phyloP scores from a whole-genome alignment of 371 early-diverging fungal genomes.

The Fennellomyces sp. region DNA sequence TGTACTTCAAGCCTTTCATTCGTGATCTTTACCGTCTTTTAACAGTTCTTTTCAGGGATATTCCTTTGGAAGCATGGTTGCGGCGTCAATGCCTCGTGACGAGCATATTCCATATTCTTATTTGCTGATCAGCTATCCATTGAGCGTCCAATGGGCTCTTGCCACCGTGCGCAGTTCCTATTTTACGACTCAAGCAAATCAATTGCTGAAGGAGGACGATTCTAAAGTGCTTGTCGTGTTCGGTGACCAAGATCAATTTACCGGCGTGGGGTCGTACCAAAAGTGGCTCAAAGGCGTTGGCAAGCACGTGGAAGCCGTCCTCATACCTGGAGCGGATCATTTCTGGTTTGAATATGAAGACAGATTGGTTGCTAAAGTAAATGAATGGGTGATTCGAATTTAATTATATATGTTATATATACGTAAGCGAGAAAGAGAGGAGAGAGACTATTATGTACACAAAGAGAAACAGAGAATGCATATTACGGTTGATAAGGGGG shows the following conservation, averaged over 20 bases:
- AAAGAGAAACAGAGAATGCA: neutral
- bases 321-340: constrained; percentile 36
- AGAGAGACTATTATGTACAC: neutral
- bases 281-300: constrained; percentile 22
- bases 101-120: constrained; percentile 21
- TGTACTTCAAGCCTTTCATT: constrained; percentile 1
- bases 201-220: constrained; percentile 3
- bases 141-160: constrained; percentile 46
- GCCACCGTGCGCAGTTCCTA: constrained; percentile 26
- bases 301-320: neutral
- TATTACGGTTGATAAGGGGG: constrained; percentile 12
- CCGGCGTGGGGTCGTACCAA: constrained; percentile 22
- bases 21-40: neutral
- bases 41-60: constrained; percentile 31
- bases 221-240: constrained; percentile 23
- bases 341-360: constrained; percentile 34
- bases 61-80: constrained; percentile 54
- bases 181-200: constrained; percentile 23
- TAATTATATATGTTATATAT: neutral
- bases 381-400: constrained; percentile 3
- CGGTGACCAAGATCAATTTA: constrained; percentile 46
- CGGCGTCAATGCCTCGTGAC: constrained; percentile 24
- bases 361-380: constrained; percentile 4
- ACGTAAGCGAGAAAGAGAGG: neutral
- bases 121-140: constrained; percentile 41